phyloP scores from a whole-genome alignment of 768 basidiomycete species.

The Rhizopogon vesiculosus region DNA sequence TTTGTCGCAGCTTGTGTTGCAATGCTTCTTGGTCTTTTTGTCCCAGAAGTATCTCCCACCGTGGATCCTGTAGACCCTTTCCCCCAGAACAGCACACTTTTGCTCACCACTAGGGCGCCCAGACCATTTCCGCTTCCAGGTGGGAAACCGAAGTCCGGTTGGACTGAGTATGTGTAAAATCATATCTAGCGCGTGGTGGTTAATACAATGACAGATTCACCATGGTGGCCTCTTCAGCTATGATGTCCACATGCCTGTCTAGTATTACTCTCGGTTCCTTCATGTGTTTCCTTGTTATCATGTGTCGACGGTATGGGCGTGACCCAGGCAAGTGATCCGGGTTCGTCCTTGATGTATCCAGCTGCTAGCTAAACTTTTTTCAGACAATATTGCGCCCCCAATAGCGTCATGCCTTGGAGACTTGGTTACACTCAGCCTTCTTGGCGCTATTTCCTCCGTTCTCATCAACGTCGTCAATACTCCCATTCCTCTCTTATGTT shows the following conservation, averaged over 20 bases:
- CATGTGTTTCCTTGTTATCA: conserved; percentile 80
- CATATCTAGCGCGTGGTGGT: neutral
- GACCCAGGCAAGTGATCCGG: conserved; percentile 66
- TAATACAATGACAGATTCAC: conserved; percentile 49
- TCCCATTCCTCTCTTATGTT: conserved; percentile 52
- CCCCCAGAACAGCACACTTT: conserved; percentile 10
- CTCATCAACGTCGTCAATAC: conserved; percentile 66
- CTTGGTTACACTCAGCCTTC: conserved; percentile 80
- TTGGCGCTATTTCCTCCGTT: conserved; percentile 70
- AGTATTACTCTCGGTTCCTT: conserved; percentile 84
- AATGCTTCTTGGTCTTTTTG: conserved; percentile 62
- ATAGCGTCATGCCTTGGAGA: conserved; percentile 92
- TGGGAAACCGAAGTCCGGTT: conserved; percentile 30
- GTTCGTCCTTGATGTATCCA: neutral
- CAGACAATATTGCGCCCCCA: conserved; percentile 95
- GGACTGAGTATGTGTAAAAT: conserved; percentile 30
- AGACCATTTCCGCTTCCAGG: conserved; percentile 20
- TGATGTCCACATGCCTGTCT: conserved; percentile 77
- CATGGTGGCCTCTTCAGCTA: conserved; percentile 72
- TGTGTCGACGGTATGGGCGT: conserved; percentile 68
- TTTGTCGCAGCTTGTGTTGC: conserved; percentile 79
- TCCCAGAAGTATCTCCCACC: conserved; percentile 33
- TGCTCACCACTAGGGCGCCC: conserved; percentile 12
- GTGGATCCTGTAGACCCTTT: conserved; percentile 2
- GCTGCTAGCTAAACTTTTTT: neutral